Conservation (phyloP, 225 moss, liverwort and hornwort species). For the Anthoceros angustus region DNA sequence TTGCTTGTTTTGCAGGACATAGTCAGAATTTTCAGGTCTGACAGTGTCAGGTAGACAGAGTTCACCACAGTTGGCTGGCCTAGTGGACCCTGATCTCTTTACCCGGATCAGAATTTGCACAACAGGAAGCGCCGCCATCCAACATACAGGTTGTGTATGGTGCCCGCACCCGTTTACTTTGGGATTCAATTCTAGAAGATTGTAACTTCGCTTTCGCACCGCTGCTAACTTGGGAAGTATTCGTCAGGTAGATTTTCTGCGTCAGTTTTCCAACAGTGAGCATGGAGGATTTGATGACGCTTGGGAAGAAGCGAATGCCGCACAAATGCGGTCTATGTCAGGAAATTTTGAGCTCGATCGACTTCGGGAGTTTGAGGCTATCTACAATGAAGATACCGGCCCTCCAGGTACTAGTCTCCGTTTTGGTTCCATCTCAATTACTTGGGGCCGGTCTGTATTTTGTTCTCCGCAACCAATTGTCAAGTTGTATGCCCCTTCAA, state of each 20-base stretch:
- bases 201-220: not conserved
- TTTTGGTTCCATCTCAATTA: slow-evolving; percentile 42
- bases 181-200: not conserved
- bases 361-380: slow-evolving; percentile 55
- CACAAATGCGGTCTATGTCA: slow-evolving; percentile 29
- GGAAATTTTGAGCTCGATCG: slow-evolving; percentile 18
- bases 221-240: slow-evolving; percentile 18
- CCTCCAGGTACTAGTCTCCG: slow-evolving; percentile 21
- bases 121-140: slow-evolving; percentile 19
- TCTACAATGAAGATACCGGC: slow-evolving; percentile 44
- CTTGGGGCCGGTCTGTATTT: slow-evolving; percentile 6
- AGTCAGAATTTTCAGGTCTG: slow-evolving; percentile 66
- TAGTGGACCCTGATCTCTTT: slow-evolving; percentile 48
- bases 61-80: slow-evolving; percentile 25
- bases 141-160: slow-evolving; percentile 32
- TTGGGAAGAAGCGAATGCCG: slow-evolving; percentile 45
- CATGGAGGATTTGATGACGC: slow-evolving; percentile 43
- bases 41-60: slow-evolving; percentile 35
- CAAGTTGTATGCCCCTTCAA: not conserved
- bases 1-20: slow-evolving; percentile 41
- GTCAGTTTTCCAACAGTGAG: slow-evolving; percentile 32
- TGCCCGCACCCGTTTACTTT: not conserved
- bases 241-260: slow-evolving; percentile 28
- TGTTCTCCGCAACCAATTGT: not conserved
- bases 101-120: slow-evolving; percentile 60